Evolutionary conservation across 148 eudicot species (phyloP).

Genomic region (Rhododendron griersonianum): DNA sequence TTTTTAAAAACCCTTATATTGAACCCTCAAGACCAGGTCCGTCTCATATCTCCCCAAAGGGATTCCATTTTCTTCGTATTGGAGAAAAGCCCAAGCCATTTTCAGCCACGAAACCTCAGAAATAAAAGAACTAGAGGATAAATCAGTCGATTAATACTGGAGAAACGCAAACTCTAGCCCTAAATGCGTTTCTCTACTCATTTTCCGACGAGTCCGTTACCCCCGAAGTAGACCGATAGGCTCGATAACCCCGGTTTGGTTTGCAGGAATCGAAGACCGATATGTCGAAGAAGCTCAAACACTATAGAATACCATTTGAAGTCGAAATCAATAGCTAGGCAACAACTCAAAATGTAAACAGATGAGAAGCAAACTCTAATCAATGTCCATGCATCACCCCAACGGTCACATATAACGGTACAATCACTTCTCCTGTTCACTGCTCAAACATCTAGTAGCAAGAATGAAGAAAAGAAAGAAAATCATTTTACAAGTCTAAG

Average conservation of each 20-base stretch:
- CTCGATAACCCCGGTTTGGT: not conserved
- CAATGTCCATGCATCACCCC: not conserved
- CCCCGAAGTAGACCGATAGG: not conserved
- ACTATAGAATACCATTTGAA: not conserved
- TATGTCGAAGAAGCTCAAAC: not conserved
- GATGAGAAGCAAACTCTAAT: not conserved
- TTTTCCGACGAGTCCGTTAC: not conserved
- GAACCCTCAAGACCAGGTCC: too few relatives aligned
- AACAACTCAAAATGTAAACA: not conserved
- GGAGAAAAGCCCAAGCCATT: too few relatives aligned
- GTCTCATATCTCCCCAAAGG: too few relatives aligned
- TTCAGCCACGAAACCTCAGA: too few relatives aligned
- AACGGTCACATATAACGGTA: not conserved
- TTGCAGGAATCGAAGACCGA: not conserved
- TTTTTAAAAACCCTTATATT: too few relatives aligned
- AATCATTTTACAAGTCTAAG: too few relatives aligned
- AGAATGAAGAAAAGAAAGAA: not conserved
- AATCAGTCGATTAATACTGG: too few relatives aligned
- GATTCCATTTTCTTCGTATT: too few relatives aligned
- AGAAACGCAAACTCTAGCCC: too few relatives aligned
- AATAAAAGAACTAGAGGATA: too few relatives aligned
- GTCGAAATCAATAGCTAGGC: not conserved
- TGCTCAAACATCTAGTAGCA: not conserved
- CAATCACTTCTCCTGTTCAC: not conserved
- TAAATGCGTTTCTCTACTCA: not conserved